These are phyloP conservation scores for Fusarium setosum DNA, from an alignment of 2,329 filamentous ascomycete species.

Conservation along the genomic window DNA sequence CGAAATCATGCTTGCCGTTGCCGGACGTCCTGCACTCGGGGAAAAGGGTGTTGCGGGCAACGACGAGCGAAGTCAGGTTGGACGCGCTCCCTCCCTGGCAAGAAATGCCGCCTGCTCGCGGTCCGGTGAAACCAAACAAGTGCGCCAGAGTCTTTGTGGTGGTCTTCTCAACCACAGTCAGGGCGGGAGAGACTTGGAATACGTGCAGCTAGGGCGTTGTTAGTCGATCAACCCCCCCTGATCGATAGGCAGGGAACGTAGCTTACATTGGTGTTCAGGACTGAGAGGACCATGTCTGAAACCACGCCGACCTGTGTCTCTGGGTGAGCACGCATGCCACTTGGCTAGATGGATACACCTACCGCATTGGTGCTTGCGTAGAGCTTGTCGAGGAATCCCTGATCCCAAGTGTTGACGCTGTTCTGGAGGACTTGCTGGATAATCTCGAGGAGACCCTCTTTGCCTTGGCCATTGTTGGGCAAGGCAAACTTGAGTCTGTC, in stretches of 20 bases:
- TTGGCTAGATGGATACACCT: conserved; percentile 40
- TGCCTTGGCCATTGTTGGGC: conserved; percentile 69
- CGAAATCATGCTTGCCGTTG: conserved; percentile 73
- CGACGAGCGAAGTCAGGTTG: conserved; percentile 86
- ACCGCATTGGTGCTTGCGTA: conserved; percentile 91
- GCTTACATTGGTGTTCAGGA: conserved; percentile 88
- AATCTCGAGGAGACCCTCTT: conserved; percentile 78
- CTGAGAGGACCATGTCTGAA: conserved; percentile 84
- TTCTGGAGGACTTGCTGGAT: conserved; percentile 80
- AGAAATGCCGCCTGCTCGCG: conserved; percentile 78
- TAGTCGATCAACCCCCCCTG: conserved; percentile 3
- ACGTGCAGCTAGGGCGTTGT: conserved; percentile 69
- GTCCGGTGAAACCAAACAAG: conserved; percentile 80
- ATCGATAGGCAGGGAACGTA: neutral
- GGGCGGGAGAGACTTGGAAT: conserved; percentile 90
- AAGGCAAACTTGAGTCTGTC: conserved; percentile 69
- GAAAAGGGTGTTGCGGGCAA: conserved; percentile 88
- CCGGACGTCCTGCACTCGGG: conserved; percentile 81
- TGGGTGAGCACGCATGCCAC: conserved; percentile 9
- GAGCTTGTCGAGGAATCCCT: conserved; percentile 95
- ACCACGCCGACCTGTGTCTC: conserved; percentile 77
- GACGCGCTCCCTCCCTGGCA: conserved; percentile 87
- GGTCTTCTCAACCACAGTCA: conserved; percentile 88
- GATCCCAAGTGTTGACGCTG: conserved; percentile 98
- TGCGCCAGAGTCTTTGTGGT: conserved; percentile 79